Evolutionary conservation across 2,329 filamentous ascomycete species (phyloP), one percentile per base, ranked within the genome.

Genomic region (Talaromyces sp.): DNA sequence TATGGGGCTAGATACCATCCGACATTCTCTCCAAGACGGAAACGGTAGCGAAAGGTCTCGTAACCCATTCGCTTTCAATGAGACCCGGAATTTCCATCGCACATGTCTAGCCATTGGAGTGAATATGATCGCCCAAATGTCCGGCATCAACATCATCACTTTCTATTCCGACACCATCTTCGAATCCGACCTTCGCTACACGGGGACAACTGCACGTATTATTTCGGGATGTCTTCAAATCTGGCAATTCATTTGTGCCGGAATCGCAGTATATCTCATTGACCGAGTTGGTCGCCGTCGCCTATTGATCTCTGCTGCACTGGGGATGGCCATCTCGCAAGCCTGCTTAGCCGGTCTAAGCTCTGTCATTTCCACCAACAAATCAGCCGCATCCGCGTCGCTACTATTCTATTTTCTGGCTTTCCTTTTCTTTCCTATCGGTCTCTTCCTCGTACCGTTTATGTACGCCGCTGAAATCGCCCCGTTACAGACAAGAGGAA

Each of bases 271-370:
- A 19, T 74, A 92, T 57, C 92, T 78, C 75, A 82, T 92, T 64
- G 89, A 93, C 65, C 78, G 80, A 54, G 89, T 87, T 84, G 89
- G 89, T 43, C 88, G 89, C 62, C 88, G 88, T 39, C 77, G 77
- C 1, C 83, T 86, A 2, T 77, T 90, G 25, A 77, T 90, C 13
- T 67, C 84, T 25, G 88, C 87, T 46, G 82, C 86, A 5, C 73
- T 81, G 15, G 74, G 88, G 45, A 89, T 90, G 87, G 69, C 70
- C 59, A 69, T 64, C 13, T 68, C 64, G 50, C 74, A 78, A 66
- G 77, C 72, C 48, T 69, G 72, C 57, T 76, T 77, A 55, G 76
- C 67, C 13, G 75, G 69, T 36, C 64, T 78, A n/a, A 70, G 77
- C 63, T 72, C 69, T 2, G 62, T 63, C 5, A 69, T 72, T 48